Evolutionary conservation across 2,329 filamentous ascomycete genomes (phyloP).

Genomic region (Reticulascus tulasneorum): DNA sequence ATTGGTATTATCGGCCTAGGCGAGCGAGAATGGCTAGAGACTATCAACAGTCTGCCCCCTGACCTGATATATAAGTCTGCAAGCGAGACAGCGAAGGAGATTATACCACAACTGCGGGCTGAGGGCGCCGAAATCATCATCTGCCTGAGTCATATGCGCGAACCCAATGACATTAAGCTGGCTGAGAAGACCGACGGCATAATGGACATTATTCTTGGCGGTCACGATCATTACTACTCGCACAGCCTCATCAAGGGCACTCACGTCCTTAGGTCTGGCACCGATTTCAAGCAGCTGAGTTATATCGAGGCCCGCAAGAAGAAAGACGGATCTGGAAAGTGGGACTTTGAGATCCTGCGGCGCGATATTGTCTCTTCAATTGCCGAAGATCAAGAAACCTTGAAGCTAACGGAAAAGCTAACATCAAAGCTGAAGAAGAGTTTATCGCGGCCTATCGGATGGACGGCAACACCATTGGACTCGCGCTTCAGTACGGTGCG

Average conservation of each 20-base stretch:
- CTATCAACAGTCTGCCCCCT: slow-evolving; percentile 81
- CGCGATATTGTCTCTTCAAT: slow-evolving; percentile 70
- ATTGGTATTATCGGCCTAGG: slow-evolving; percentile 81
- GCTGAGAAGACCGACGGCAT: slow-evolving; percentile 68
- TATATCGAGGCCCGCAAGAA: slow-evolving; percentile 75
- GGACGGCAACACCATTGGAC: slow-evolving; percentile 77
- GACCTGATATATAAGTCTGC: slow-evolving; percentile 79
- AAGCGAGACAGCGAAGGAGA: slow-evolving; percentile 67
- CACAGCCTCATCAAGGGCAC: slow-evolving; percentile 74
- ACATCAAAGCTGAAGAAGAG: slow-evolving; percentile 72
- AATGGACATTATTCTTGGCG: slow-evolving; percentile 82
- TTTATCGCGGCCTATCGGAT: slow-evolving; percentile 78
- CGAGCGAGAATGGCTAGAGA: slow-evolving; percentile 84
- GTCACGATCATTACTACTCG: slow-evolving; percentile 85
- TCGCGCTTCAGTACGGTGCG: slow-evolving; percentile 82
- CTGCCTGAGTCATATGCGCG: slow-evolving; percentile 78
- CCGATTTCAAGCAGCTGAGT: slow-evolving; percentile 88
- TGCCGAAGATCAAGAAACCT: slow-evolving; percentile 56
- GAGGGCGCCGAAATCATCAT: slow-evolving; percentile 81
- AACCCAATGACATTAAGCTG: slow-evolving; percentile 86
- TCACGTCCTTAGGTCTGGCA: slow-evolving; percentile 82
- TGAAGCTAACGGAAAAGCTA: slow-evolving; percentile 61
- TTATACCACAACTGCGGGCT: slow-evolving; percentile 68
- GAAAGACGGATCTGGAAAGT: slow-evolving; percentile 44
- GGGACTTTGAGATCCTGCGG: slow-evolving; percentile 75